Evolutionary conservation across 495 filamentous ascomycete species (phyloP), one percentile per base, ranked within the genome.

Genomic region (Neurospora sp.): DNA sequence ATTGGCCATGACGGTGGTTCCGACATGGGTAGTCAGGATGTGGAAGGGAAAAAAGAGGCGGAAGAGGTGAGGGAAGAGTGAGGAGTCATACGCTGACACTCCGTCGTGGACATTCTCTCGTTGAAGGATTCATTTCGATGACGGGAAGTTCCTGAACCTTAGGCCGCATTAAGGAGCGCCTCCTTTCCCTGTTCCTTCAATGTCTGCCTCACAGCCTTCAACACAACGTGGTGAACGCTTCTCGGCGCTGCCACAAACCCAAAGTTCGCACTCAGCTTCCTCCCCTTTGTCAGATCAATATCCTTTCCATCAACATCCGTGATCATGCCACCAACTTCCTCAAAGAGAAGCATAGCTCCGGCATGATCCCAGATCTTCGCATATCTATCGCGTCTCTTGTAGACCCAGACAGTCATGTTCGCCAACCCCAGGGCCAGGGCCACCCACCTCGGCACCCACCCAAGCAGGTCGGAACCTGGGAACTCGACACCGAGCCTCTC

Each of bases 351-450:
- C 86, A 91, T 89, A 0, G 89, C 90, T 9, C 90, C 91, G 0
- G 88, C 87, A 79, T 93, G 91, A 75, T 93, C 91, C 91, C 91
- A 93, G 18, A 91, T 83, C 79, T 90, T 90, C n/a, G 86, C 90
- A 37, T 82, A 82, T 72, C 89, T 83, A 0, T 81, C 78, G 4
- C 80, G 77, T 5, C 83, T 82, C 73, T 84, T 83, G 71, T 91
- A 90, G 12, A 92, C 82, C 83, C 91, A 90, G 16, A 93, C 77
- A 8, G 88, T 86, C 66, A 87, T 82, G 79, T 91, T 90, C 16
- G 86, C 88, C 8, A 87, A 84, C 4, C 87, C 88, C 14, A 91
- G 80, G 0, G 89, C 88, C 40, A 92, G 83, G 10, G 85, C 84
- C 4, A 88, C 86, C 82, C 92, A 93, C 42, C 91, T 85, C 75